These are phyloP conservation scores for Forsythia suspensa DNA, from an alignment of 257 asterid species.

Conservation along the genomic window DNA sequence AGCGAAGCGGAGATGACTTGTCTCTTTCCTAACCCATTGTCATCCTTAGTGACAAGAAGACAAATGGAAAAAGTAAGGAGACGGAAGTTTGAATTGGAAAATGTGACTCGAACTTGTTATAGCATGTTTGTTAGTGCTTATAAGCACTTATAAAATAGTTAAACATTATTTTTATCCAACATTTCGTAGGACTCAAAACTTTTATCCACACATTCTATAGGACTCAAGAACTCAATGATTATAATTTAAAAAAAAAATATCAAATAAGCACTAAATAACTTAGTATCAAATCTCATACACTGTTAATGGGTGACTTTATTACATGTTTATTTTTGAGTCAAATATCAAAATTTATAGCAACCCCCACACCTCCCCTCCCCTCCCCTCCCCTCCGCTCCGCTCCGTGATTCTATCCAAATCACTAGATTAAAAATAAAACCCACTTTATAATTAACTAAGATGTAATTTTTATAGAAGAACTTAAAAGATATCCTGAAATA, in stretches of 20 bases:
- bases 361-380: background rate
- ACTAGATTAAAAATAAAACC: background rate
- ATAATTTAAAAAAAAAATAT: background rate
- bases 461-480: too few relatives aligned
- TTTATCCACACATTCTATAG: too few relatives aligned
- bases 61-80: background rate
- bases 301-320: background rate
- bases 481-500: too few relatives aligned
- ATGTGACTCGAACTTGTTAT: background rate
- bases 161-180: too few relatives aligned
- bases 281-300: background rate
- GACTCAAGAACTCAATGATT: too few relatives aligned
- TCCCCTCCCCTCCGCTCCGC: background rate
- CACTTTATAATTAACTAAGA: background rate
- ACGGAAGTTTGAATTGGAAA: background rate
- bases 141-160: too few relatives aligned
- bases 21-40: too few relatives aligned
- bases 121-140: too few relatives aligned
- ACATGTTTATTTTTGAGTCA: background rate
- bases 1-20: too few relatives aligned
- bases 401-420: background rate
- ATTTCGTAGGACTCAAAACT: too few relatives aligned
- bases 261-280: too few relatives aligned
- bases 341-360: background rate
- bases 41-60: background rate